Percentiles rank a stretch among this genome's conserved stretches.
These are phyloP conservation scores for Psilocybe tampanensis DNA, from an alignment of 768 basidiomycete species.

Conservation along the genomic window DNA sequence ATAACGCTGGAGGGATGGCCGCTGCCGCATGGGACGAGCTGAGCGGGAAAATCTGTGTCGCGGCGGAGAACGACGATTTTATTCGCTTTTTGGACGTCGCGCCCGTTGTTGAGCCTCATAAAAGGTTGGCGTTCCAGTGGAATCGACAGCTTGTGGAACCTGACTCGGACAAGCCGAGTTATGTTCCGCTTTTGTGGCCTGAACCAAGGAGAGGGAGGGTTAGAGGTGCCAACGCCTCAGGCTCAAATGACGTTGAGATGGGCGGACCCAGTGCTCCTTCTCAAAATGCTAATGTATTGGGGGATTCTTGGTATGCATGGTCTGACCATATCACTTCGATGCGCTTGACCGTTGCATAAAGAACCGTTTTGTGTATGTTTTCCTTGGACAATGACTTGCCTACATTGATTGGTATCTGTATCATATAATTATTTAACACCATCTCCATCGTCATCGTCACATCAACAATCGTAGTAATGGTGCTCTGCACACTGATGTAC, in stretches of 20 bases:
- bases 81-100: constrained; percentile 18
- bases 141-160: neutral
- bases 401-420: neutral
- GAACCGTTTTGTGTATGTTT: too few species aligned
- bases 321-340: too few species aligned
- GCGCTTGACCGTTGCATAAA: too few species aligned
- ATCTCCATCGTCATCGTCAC: neutral
- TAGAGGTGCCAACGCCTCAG: too few species aligned
- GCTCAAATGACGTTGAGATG: too few species aligned
- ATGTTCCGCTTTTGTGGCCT: too few species aligned
- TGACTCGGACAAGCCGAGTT: neutral
- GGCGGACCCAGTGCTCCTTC: too few species aligned
- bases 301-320: too few species aligned
- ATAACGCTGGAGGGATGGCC: constrained; percentile 33
- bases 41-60: constrained; percentile 49
- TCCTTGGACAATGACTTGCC: neutral
- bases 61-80: constrained; percentile 13
- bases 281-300: too few species aligned
- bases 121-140: constrained; percentile 20
- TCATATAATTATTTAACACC: too few species aligned
- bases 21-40: constrained; percentile 69
- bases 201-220: too few species aligned
- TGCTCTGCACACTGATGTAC: neutral
- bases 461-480: too few species aligned
- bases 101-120: constrained; percentile 20